These are phyloP conservation scores for Naematelia aurantialba DNA, from an alignment of 768 basidiomycete genomes.

Conservation along the genomic window DNA sequence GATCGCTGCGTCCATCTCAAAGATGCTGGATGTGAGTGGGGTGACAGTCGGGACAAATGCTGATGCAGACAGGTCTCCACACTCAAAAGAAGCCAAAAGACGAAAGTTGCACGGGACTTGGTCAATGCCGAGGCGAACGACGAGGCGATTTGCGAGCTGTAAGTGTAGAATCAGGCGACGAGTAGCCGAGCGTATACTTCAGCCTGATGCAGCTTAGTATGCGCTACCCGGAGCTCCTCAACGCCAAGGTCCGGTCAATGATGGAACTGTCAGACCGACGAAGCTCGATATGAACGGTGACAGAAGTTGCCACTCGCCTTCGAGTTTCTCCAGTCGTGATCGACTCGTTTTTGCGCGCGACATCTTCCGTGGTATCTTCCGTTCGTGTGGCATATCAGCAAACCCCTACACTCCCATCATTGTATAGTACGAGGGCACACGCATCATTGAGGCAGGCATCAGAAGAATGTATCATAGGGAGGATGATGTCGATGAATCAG, in stretches of 20 bases:
- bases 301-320: no score
- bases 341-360: no score
- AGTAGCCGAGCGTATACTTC: neutral
- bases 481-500: no score
- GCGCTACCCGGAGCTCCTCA: constrained; percentile 22
- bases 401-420: neutral
- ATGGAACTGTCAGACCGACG: neutral
- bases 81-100: constrained; percentile 23
- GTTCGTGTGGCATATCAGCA: neutral
- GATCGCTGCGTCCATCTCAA: constrained; percentile 16
- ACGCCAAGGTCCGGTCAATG: constrained; percentile 17
- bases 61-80: constrained; percentile 4
- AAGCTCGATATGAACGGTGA: neutral
- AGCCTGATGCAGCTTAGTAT: constrained; percentile 12
- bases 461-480: no score
- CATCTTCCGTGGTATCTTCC: neutral
- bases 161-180: constrained; percentile 5
- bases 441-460: no score
- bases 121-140: constrained; percentile 27
- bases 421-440: no score
- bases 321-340: no score
- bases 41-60: neutral
- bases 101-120: constrained; percentile 23
- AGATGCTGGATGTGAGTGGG: constrained; percentile 28
- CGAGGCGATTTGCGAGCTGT: constrained; percentile 29